Evolutionary conservation across 768 basidiomycete species (phyloP).

Genomic region (Tylopilus subfusipes): DNA sequence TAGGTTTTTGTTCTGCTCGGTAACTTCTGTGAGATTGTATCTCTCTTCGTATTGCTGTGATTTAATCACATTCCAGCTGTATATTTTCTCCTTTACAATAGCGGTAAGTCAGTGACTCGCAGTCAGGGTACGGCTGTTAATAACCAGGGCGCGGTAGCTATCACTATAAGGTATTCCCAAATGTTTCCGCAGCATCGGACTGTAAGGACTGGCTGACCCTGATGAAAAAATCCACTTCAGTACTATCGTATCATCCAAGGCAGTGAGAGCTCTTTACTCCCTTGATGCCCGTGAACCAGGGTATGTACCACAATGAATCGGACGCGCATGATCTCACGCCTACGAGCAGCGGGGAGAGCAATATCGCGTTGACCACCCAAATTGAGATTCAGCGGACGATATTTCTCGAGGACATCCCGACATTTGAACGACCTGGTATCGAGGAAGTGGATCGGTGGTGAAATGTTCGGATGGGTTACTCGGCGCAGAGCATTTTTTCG

Average conservation of each 20-base stretch:
- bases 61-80: neutral
- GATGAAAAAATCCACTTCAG: neutral
- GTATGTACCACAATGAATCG: neutral
- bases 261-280: slow-evolving; percentile 9
- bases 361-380: slow-evolving; percentile 9
- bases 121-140: neutral
- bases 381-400: slow-evolving; percentile 1
- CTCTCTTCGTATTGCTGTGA: neutral
- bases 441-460: neutral
- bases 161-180: slow-evolving; percentile 9
- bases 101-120: neutral
- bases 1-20: slow-evolving; percentile 7
- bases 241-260: slow-evolving; percentile 7
- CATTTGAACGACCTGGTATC: neutral
- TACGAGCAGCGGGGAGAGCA: neutral
- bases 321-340: neutral
- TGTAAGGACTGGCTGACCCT: neutral
- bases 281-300: neutral
- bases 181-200: neutral
- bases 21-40: slow-evolving; percentile 2
- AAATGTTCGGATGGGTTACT: neutral
- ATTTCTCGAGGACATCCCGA: neutral
- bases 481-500: neutral
- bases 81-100: neutral
- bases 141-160: slow-evolving; percentile 3